Base-by-base conservation (phyloP, 108 stramenopile genomes). In the Epithemia pelagica region DNA sequence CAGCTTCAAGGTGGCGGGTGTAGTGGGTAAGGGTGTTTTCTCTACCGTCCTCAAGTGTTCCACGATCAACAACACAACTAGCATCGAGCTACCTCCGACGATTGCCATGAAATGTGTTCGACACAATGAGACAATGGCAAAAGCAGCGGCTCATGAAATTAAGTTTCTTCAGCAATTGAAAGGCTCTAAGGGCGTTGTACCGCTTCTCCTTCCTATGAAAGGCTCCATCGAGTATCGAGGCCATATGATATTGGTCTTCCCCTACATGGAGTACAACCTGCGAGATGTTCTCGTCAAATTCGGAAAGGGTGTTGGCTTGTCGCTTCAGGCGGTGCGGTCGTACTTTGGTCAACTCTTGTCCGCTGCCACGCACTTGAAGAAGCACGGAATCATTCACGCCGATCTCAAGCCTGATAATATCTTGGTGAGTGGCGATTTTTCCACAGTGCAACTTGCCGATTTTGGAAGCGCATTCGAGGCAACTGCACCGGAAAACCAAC, bases 351-450 rank as follows among this genome's bases (percentile, higher is more conserved):
- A 99, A 66, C 74, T 99, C 31, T 69, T 99, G 33, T 73, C 76
- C 33, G 99, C 97, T 8, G 75, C 96, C 33, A 67, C 69, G 15
- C 95, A 95, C 67, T 75, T 99, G 58, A 74, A 91, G 33, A 68
- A 82, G 30, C 83, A 88, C 59, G 69, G 84, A 10, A 82, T 99
- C 5, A 89, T 99, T 26, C 99, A 99, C 79, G 92, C 96, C 8
- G 99, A 99, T 78, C 64, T 99, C 30, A 99, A 99, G 68, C 97
- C 96, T 15, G 98, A 99, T 78, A 99, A 99, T 70, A 98, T 99
- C 32, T 73, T 99, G 0, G 96, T 97, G 28, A 82, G 71, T 37
- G 88, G 74, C 33, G 92, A 96, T 66, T 93, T 95, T 67, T 74
- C 78, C 2, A 77, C 69, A 1, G 78, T 96, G 22, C 91, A 96